phyloP scores from a whole-genome alignment of 192 early-diverging fungal genomes.

The Backusella australiensis region DNA sequence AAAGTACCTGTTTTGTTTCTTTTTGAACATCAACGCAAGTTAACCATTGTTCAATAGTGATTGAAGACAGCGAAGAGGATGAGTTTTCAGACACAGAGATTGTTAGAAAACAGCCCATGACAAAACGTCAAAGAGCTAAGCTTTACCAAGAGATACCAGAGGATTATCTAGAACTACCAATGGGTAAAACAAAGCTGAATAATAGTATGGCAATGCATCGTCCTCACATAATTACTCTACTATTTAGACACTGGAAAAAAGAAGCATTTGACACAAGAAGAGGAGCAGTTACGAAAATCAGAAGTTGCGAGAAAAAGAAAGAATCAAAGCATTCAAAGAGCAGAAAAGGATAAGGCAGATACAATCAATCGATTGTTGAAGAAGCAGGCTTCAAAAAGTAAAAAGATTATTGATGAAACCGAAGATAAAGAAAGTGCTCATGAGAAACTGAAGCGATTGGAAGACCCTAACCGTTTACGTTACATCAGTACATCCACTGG shows the following conservation, averaged over 20 bases:
- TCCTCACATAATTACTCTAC: not conserved
- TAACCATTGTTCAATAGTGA: not conserved
- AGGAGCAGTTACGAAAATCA: conserved; percentile 64
- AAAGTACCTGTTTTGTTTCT: not conserved
- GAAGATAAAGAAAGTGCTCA: conserved; percentile 16
- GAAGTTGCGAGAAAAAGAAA: conserved; percentile 75
- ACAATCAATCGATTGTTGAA: conserved; percentile 80
- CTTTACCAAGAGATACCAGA: conserved; percentile 53
- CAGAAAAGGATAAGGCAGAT: conserved; percentile 73
- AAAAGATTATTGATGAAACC: conserved; percentile 46
- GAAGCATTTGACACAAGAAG: conserved; percentile 65
- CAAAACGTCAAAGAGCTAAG: conserved; percentile 70
- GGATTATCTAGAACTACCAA: conserved; percentile 69
- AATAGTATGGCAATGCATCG: too few relatives aligned
- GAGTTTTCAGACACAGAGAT: conserved; percentile 25
- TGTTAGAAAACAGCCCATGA: conserved; percentile 46
- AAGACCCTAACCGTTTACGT: conserved; percentile 18
- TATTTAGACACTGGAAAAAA: conserved; percentile 59
- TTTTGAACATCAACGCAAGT: not conserved
- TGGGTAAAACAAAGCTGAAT: conserved; percentile 38
- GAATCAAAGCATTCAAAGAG: conserved; percentile 74
- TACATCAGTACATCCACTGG: conserved; percentile 6
- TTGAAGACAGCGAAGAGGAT: conserved; percentile 14
- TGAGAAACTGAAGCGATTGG: conserved; percentile 1
- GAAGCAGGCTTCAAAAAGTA: conserved; percentile 74